phyloP scores from a whole-genome alignment of 345 rosid species.

The Arabis alpina region DNA sequence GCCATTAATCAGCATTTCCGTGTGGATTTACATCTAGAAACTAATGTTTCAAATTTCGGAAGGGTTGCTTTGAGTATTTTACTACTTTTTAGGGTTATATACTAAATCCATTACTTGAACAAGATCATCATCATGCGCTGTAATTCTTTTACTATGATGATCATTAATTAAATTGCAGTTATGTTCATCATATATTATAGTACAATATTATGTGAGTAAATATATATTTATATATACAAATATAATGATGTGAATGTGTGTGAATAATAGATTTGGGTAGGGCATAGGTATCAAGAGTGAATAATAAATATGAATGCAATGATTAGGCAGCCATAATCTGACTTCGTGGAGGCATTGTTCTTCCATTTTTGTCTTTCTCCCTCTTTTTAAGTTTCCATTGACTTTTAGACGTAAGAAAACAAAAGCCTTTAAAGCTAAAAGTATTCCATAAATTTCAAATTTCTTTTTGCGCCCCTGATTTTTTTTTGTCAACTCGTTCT shows the following conservation, averaged over 20 bases:
- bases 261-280: slow-evolving; percentile 39
- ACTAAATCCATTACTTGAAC: background rate
- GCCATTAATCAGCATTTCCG: no score
- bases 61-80: background rate
- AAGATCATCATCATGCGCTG: slow-evolving; percentile 29
- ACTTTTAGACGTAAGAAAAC: slow-evolving; percentile 39
- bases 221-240: background rate
- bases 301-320: slow-evolving; percentile 40
- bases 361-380: slow-evolving; percentile 39
- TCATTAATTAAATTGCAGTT: slow-evolving; percentile 31
- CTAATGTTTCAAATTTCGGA: slow-evolving; percentile 4
- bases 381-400: slow-evolving; percentile 43
- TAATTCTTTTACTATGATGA: slow-evolving; percentile 17
- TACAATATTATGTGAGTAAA: background rate
- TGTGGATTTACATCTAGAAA: background rate
- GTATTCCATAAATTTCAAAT: slow-evolving; percentile 18
- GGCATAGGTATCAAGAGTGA: slow-evolving; percentile 40
- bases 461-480: slow-evolving; percentile 17
- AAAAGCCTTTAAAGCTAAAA: slow-evolving; percentile 31
- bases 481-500: slow-evolving; percentile 22
- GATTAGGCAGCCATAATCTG: slow-evolving; percentile 48
- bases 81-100: background rate
- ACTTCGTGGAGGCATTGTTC: slow-evolving; percentile 51
- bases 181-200: background rate
- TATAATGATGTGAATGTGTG: slow-evolving; percentile 34